phyloP scores from a whole-genome alignment of 2,329 filamentous ascomycete genomes.

The Penicillium sp. region DNA sequence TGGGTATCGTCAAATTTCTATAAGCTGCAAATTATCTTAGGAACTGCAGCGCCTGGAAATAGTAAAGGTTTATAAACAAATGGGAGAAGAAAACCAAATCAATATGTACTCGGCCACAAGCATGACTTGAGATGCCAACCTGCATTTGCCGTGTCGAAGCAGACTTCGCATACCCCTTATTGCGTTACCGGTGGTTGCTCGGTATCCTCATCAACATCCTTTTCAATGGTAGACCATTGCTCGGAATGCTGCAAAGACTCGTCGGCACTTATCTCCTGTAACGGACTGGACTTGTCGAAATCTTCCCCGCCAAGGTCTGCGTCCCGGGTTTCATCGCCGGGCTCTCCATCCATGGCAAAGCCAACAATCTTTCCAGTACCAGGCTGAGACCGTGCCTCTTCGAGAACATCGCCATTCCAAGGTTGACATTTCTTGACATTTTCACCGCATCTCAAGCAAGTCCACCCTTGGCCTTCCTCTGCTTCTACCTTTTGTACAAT shows the following conservation, averaged over 20 bases:
- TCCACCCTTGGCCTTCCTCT: slow-evolving; percentile 93
- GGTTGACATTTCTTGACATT: slow-evolving; percentile 81
- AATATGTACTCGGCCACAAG: neutral
- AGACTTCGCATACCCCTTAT: neutral
- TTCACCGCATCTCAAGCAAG: slow-evolving; percentile 85
- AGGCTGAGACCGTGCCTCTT: slow-evolving; percentile 38
- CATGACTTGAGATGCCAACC: neutral
- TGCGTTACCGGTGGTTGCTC: neutral
- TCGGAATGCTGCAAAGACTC: slow-evolving; percentile 39
- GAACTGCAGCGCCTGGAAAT: neutral
- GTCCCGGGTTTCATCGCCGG: slow-evolving; percentile 12
- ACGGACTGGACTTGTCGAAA: slow-evolving; percentile 21
- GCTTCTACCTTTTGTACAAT: slow-evolving; percentile 85
- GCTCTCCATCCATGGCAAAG: slow-evolving; percentile 38
- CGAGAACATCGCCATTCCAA: slow-evolving; percentile 86
- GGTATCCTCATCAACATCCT: slow-evolving; percentile 23
- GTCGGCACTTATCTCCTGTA: slow-evolving; percentile 33
- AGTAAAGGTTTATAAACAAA: slow-evolving; percentile 9
- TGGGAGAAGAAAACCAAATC: neutral
- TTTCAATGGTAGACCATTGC: slow-evolving; percentile 41
- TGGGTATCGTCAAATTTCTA: slow-evolving; percentile 20
- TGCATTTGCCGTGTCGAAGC: neutral
- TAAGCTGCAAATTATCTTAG: neutral
- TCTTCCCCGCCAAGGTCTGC: slow-evolving; percentile 7
- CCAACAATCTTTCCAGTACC: slow-evolving; percentile 45